Evolutionary conservation across 1,284 basidiomycete genomes (phyloP), one percentile per base, ranked within the genome.

Genomic region (Phellopilus nigrolimitatus): DNA sequence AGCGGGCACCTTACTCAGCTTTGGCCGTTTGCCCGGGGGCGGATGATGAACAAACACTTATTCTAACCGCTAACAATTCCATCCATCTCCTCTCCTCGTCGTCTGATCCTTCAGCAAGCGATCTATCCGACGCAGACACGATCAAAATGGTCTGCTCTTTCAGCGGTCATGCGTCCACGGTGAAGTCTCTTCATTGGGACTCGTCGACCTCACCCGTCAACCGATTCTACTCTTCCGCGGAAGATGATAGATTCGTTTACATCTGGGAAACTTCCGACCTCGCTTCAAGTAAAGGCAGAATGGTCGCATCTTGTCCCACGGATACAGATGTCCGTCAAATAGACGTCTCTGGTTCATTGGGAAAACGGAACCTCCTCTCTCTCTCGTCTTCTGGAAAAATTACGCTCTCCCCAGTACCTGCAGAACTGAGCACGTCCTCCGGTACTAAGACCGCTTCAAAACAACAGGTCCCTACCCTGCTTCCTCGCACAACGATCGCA

Each of bases 221-320:
- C 24, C 73, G 71, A 24, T 88, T 92, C 64, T 68, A 87, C 37
- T 86, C 88, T 3, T 75, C 78, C 17, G 88, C 88, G 4, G 81
- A 88, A 60, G 77, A 76, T 25, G 89, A 92, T 66, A 79, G 89
- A 17, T 80, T 86, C 39, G 70, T 90, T n/a, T 85, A 81, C 60
- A 60, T 84, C 43, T 82, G 86, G 88, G 67, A 79, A 61, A 58
- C 78, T 54, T 67, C 71, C 24, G 68, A 64, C 53, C 68, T 60
- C 47, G 59, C 68, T 48, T 68, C 70, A 51, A 55, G 66, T 41
- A 70, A 80, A 64, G 79, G 79, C 55, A 80, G 69, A 64, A 74
- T 80, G 49, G 62, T 76, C n/a, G 82, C 81, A n/a, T 79, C 79
- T 1, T 71, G 81, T 10, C 76, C 86, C 5, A 71, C 88, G 10